phyloP scores from a whole-genome alignment of 768 basidiomycete species.

The Clathrus columnatus region DNA sequence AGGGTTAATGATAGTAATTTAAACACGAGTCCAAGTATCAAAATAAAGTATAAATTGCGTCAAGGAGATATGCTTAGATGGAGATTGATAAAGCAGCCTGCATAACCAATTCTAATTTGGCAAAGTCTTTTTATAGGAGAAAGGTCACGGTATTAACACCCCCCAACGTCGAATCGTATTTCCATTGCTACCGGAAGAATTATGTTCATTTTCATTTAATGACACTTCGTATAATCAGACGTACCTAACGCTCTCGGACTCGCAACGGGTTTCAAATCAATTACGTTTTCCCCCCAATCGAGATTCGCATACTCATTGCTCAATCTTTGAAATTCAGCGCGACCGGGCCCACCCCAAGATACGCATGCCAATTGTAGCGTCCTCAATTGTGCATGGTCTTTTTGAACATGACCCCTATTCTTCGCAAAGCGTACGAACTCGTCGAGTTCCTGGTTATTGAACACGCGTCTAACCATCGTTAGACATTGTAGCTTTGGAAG shows the following conservation, averaged over 20 bases:
- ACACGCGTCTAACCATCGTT: neutral
- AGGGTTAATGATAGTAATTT: too few relatives aligned
- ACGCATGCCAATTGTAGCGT: neutral
- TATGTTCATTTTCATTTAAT: too few relatives aligned
- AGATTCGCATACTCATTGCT: neutral
- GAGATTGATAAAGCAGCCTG: too few relatives aligned
- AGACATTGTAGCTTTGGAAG: neutral
- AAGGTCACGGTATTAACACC: too few relatives aligned
- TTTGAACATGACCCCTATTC: neutral
- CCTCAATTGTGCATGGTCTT: neutral
- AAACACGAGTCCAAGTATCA: too few relatives aligned
- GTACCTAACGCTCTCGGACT: neutral
- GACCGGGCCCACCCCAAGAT: neutral
- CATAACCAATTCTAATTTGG: too few relatives aligned
- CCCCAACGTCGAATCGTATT: too few relatives aligned
- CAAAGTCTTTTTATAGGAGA: too few relatives aligned
- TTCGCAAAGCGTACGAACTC: neutral
- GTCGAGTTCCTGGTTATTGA: neutral
- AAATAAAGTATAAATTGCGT: too few relatives aligned
- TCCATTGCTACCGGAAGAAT: too few relatives aligned
- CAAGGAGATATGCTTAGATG: too few relatives aligned
- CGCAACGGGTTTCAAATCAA: neutral
- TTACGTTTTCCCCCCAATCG: neutral
- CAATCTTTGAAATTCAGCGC: neutral
- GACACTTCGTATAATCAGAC: too few relatives aligned